Conservation (phyloP, 2,329 filamentous ascomycete species). For the Aspergillus oerlinghausenensis region DNA sequence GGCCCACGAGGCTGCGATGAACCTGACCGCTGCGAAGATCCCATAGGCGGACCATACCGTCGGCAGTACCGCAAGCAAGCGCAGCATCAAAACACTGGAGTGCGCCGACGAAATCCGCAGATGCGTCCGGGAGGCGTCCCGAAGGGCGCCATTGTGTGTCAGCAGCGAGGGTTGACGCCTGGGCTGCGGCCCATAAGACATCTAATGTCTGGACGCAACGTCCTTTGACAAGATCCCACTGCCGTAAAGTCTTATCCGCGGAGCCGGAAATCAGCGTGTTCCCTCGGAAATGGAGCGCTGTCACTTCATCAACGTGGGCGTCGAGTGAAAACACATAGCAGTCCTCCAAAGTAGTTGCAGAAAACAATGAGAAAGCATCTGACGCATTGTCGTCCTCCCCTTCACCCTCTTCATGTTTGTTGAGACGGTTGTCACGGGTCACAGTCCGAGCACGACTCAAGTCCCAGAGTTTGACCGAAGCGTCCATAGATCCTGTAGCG, state of each 20-base stretch:
- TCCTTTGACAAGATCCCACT: slow-evolving; percentile 98
- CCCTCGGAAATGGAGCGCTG: slow-evolving; percentile 83
- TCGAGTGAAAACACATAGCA: slow-evolving; percentile 84
- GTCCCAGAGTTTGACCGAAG: slow-evolving; percentile 92
- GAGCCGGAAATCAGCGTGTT: slow-evolving; percentile 92
- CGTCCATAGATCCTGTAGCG: slow-evolving; percentile 90
- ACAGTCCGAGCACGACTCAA: slow-evolving; percentile 82
- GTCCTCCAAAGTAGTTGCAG: slow-evolving; percentile 74
- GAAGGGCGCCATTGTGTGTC: slow-evolving; percentile 66
- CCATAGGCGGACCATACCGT: slow-evolving; percentile 96
- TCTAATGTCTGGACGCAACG: slow-evolving; percentile 95
- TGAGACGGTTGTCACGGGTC: slow-evolving; percentile 54
- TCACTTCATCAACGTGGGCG: slow-evolving; percentile 90
- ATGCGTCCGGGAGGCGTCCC: slow-evolving; percentile 57
- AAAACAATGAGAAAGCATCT: slow-evolving; percentile 53
- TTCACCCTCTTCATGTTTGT: slow-evolving; percentile 45
- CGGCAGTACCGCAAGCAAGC: slow-evolving; percentile 90
- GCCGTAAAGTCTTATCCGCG: slow-evolving; percentile 91
- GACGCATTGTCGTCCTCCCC: slow-evolving; percentile 42
- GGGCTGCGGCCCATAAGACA: slow-evolving; percentile 95
- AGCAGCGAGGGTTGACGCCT: slow-evolving; percentile 67
- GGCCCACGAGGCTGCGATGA: slow-evolving; percentile 90
- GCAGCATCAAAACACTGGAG: slow-evolving; percentile 95
- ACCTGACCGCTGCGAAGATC: slow-evolving; percentile 95
- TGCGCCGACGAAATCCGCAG: slow-evolving; percentile 89